Evolutionary conservation across 208 protist species (phyloP).

Genomic region (Wallacemonas sp.): DNA sequence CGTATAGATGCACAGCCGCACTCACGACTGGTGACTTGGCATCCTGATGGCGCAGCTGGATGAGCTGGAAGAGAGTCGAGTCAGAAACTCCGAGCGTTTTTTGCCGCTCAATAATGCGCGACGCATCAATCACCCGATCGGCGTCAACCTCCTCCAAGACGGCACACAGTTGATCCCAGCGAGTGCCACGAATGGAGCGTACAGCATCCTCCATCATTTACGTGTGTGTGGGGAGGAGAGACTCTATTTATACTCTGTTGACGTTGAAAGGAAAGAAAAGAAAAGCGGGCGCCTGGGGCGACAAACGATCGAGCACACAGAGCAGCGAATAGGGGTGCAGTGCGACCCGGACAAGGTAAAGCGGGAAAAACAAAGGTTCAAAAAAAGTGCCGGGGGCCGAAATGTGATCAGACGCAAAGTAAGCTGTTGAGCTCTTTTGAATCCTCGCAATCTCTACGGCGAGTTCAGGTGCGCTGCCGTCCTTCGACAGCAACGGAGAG

Average conservation of each 20-base stretch:
- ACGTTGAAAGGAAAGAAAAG: background rate
- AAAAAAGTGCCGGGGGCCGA: too few species aligned
- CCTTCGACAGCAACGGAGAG: too few species aligned
- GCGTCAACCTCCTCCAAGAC: slow-evolving; percentile 51
- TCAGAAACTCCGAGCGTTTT: slow-evolving; percentile 38
- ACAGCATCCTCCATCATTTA: slow-evolving; percentile 1
- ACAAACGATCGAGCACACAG: too few species aligned
- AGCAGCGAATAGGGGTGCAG: too few species aligned
- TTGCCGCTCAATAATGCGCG: slow-evolving; percentile 41
- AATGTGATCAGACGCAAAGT: too few species aligned
- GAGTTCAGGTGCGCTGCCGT: too few species aligned
- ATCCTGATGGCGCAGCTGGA: slow-evolving; percentile 41
- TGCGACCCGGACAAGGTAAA: too few species aligned
- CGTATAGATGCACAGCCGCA: slow-evolving; percentile 36
- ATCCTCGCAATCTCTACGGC: too few species aligned
- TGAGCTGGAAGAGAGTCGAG: slow-evolving; percentile 42
- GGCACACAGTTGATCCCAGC: slow-evolving; percentile 51
- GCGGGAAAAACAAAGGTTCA: slow-evolving; percentile 1
- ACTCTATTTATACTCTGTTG: background rate
- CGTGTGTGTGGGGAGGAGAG: slow-evolving; percentile 7
- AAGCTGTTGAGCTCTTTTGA: too few species aligned
- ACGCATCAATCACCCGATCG: slow-evolving; percentile 43
- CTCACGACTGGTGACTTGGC: slow-evolving; percentile 12
- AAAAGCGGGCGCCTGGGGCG: too few species aligned
- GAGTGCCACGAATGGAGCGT: slow-evolving; percentile 21